Percentiles rank a stretch among this genome's conserved stretches.
These are phyloP conservation scores for Artemisia tridentata DNA, from an alignment of 129 eudicot species.

Conservation along the genomic window DNA sequence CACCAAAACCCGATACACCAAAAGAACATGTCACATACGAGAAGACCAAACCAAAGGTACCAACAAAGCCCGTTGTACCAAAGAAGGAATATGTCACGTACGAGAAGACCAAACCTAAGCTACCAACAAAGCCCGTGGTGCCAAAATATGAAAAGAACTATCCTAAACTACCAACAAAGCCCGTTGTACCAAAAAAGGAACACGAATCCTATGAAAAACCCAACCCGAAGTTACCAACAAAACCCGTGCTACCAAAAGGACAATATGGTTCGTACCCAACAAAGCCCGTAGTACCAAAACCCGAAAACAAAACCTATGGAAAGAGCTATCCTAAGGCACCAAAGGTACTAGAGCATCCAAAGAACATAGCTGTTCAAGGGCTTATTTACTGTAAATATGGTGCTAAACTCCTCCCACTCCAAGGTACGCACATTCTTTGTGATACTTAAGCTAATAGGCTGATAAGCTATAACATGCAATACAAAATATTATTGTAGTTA, in stretches of 20 bases:
- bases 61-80: constrained; percentile 19
- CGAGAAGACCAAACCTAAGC: constrained; percentile 1
- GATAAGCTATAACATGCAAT: no score
- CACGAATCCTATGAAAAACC: background rate
- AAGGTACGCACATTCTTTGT: constrained; percentile 33
- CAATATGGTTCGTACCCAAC: constrained; percentile 14
- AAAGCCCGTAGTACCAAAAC: constrained; percentile 19
- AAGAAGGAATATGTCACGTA: constrained; percentile 13
- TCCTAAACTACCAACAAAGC: constrained; percentile 21
- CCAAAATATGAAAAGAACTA: constrained; percentile 6
- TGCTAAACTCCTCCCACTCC: constrained; percentile 39
- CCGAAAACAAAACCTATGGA: background rate
- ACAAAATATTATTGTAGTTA: no score
- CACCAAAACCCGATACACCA: constrained; percentile 10
- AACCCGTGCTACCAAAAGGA: constrained; percentile 14
- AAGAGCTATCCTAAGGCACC: constrained; percentile 15
- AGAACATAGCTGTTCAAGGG: constrained; percentile 52
- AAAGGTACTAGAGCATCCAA: constrained; percentile 29
- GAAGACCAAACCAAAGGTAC: constrained; percentile 10
- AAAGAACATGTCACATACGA: background rate
- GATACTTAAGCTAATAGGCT: background rate
- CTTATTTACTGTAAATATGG: constrained; percentile 51
- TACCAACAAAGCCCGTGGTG: constrained; percentile 24
- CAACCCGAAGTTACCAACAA: constrained; percentile 15
- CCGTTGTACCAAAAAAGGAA: constrained; percentile 9